Evolutionary conservation across 2,329 filamentous ascomycete species (phyloP), one percentile per base, ranked within the genome.

Genomic region (Arthroderma sp.): DNA sequence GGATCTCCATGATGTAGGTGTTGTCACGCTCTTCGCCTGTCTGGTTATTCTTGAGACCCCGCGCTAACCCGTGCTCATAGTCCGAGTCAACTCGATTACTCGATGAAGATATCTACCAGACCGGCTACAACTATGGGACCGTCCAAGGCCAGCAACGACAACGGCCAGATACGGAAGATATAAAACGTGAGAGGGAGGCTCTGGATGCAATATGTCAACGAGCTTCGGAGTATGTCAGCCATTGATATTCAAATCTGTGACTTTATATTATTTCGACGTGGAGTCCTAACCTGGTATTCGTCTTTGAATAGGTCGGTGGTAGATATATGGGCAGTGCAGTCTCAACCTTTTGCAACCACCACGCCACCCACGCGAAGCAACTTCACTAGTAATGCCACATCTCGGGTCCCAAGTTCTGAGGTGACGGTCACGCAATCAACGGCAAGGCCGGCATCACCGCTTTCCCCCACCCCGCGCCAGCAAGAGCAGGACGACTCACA

Each of bases 161-260:
- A 44, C 61, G 66, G 29, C 60, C 64, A 3, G 66, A 69, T 53
- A 57, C 64, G 4, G 64, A 68, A 50, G 61, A 62, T 45, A 49
- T 65, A 48, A 65, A 62, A 48, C 64, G 64, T 32, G 66, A 69
- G 50, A 56, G 65, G 36, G 66, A 69, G 52, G 66, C 65, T 5
- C 52, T 69, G 36, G 66, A 69, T 48, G 62, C 64, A 4, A 69
- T 69, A 49, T 68, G 66, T 51, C 66, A 69, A 50, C 58, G 63
- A 40, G 62, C 66, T 43, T 69, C 66, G n/a, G 66, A 69, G 66
- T 69, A 33, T 29, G 22, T 32, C 30, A 11, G 2, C 15, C 15
- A 22, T 22, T 22, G 15, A 22, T 22, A 22, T 22, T 22, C 15
- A 22, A 22, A 22, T 22, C 15, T 22, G 15, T 22, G 15, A 22